These are phyloP conservation scores for Uncinocarpus reesii DNA, from an alignment of 2,329 filamentous ascomycete species.

Conservation along the genomic window DNA sequence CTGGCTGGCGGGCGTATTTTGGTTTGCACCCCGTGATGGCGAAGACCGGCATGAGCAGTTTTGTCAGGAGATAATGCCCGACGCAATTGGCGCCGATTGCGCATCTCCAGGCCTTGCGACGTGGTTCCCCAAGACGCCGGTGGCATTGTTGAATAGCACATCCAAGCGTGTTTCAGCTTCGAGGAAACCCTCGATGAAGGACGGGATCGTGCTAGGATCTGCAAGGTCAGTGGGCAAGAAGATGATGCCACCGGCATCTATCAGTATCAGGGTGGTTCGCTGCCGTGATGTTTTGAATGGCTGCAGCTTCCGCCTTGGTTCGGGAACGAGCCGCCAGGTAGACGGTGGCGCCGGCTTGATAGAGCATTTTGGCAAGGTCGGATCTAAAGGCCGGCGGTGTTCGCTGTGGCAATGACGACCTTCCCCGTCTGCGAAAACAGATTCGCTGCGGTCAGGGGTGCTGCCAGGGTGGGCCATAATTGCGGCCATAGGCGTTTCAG, in stretches of 20 bases:
- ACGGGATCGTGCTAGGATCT: slow-evolving; percentile 34
- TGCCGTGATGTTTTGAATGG: slow-evolving; percentile 34
- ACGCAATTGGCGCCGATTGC: slow-evolving; percentile 36
- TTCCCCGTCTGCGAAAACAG: slow-evolving; percentile 20
- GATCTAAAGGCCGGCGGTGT: slow-evolving; percentile 33
- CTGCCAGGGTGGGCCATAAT: background rate
- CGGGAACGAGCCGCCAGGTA: slow-evolving; percentile 37
- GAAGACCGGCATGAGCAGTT: slow-evolving; percentile 31
- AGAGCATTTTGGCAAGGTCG: slow-evolving; percentile 33
- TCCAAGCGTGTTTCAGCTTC: slow-evolving; percentile 29
- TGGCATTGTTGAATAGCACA: slow-evolving; percentile 31
- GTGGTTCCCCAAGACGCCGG: slow-evolving; percentile 24
- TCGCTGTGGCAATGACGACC: slow-evolving; percentile 34
- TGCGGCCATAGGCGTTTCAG: background rate
- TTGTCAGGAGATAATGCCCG: slow-evolving; percentile 33
- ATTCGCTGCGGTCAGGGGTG: slow-evolving; percentile 17
- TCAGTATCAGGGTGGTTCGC: slow-evolving; percentile 20
- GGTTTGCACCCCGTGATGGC: slow-evolving; percentile 20
- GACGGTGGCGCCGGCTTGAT: slow-evolving; percentile 35
- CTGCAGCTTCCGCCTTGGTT: slow-evolving; percentile 29
- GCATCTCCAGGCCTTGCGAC: slow-evolving; percentile 27
- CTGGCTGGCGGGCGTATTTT: slow-evolving; percentile 15
- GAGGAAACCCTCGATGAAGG: slow-evolving; percentile 29
- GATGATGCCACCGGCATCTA: slow-evolving; percentile 24
- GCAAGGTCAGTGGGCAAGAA: slow-evolving; percentile 34